A percentile compares a stretch with the other conserved stretches of the same genome.
These are phyloP conservation scores for Psilocybe mexicana DNA, from an alignment of 1,284 basidiomycete genomes.

Conservation along the genomic window DNA sequence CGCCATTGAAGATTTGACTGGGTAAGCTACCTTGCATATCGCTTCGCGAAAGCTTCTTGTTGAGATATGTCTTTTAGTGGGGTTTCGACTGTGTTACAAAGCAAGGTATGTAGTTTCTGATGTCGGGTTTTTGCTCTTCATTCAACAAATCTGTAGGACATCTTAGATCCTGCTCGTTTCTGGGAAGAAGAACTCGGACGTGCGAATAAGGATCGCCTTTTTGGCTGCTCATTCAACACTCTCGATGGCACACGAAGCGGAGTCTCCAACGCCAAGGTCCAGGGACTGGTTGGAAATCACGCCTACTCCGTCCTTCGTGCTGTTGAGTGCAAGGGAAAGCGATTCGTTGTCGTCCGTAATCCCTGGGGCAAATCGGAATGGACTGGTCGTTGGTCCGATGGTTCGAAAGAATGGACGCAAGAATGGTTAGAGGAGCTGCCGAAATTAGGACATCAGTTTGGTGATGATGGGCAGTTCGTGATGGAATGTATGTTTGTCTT, in stretches of 20 bases:
- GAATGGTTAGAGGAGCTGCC: conserved; percentile 47
- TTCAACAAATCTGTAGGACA: conserved; percentile 34
- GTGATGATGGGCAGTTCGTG: conserved; percentile 56
- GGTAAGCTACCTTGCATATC: conserved; percentile 29
- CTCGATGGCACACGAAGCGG: conserved; percentile 39
- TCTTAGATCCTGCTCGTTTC: conserved; percentile 45
- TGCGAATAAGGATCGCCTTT: conserved; percentile 50
- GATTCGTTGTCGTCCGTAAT: conserved; percentile 54
- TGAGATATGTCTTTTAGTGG: conserved; percentile 31
- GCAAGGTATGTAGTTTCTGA: conserved; percentile 30
- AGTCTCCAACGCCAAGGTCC: conserved; percentile 29
- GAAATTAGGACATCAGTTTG: conserved; percentile 43
- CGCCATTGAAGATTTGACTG: conserved; percentile 54
- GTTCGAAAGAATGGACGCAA: conserved; percentile 54
- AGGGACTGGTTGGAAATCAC: conserved; percentile 45
- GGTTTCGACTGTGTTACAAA: conserved; percentile 42
- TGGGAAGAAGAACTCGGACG: conserved; percentile 45
- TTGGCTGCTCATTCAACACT: conserved; percentile 44
- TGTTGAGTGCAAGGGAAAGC: conserved; percentile 46
- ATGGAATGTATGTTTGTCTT: conserved; percentile 49
- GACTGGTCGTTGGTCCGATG: conserved; percentile 58
- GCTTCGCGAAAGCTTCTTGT: not conserved
- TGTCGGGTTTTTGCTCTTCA: not conserved
- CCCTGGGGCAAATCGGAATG: conserved; percentile 56
- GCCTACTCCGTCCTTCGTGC: conserved; percentile 55